Conservation (phyloP, 176 grass and related monocot species). For the Hyparrhenia diplandra region DNA sequence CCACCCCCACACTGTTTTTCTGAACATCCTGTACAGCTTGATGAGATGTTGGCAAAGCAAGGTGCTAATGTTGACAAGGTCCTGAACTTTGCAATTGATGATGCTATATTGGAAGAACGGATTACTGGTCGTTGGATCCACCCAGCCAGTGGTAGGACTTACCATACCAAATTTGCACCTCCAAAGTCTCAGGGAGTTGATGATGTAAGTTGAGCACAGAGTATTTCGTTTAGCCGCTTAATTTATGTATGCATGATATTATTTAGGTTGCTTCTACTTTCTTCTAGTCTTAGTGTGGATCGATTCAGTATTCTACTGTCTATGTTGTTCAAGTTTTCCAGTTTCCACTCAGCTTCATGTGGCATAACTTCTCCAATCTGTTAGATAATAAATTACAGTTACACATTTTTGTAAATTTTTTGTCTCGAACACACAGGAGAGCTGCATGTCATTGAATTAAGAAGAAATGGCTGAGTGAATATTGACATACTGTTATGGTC, state of each 20-base stretch:
- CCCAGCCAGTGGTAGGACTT: constrained; percentile 76
- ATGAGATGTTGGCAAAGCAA: constrained; percentile 88
- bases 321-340: neutral
- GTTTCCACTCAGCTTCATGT: neutral
- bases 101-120: constrained; percentile 86
- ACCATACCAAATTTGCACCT: constrained; percentile 92
- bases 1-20: neutral
- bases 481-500: neutral
- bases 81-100: constrained; percentile 90
- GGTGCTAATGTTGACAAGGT: constrained; percentile 84
- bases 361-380: neutral
- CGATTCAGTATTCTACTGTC: neutral
- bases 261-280: neutral
- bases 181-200: constrained; percentile 77
- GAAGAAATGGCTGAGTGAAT: neutral
- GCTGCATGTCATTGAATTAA: too few species aligned
- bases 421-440: too few species aligned
- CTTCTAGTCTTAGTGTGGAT: neutral
- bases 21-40: constrained; percentile 47
- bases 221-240: neutral
- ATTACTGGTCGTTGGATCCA: constrained; percentile 99
- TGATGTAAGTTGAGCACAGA: constrained; percentile 63
- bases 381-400: neutral
- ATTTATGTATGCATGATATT: neutral
- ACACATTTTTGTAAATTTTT: neutral